A percentile compares a stretch with the other conserved stretches of the same genome.
Conservation (phyloP, 2,329 filamentous ascomycete genomes). For the Neonectria faginata region DNA sequence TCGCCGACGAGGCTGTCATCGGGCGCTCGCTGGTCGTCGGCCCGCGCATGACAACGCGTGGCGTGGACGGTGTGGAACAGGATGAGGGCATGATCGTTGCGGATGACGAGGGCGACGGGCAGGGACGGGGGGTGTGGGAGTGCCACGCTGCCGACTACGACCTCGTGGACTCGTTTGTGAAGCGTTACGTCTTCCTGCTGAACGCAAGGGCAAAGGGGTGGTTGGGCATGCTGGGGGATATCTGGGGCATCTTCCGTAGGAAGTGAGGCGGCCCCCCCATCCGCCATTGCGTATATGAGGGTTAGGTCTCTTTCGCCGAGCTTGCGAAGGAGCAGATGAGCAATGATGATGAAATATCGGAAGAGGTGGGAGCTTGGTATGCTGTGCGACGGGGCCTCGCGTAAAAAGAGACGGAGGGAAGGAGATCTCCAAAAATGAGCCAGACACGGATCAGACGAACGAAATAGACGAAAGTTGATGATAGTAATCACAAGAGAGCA, state of each 20-base stretch:
- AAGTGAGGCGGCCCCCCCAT: slow-evolving; percentile 29
- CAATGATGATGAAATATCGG: background rate
- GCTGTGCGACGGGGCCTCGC: background rate
- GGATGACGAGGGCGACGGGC: slow-evolving; percentile 52
- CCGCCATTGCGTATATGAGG: background rate
- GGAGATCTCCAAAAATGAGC: background rate
- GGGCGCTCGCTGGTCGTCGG: slow-evolving; percentile 70
- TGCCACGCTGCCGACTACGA: slow-evolving; percentile 69
- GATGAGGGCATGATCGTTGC: slow-evolving; percentile 43
- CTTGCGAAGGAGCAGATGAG: background rate
- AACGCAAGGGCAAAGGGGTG: slow-evolving; percentile 67
- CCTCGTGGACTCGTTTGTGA: slow-evolving; percentile 66
- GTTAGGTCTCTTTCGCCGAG: background rate
- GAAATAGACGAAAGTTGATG: background rate
- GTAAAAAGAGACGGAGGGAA: background rate
- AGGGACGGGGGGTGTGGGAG: slow-evolving; percentile 68
- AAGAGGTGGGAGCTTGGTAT: background rate
- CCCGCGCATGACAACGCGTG: slow-evolving; percentile 58
- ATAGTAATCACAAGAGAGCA: background rate
- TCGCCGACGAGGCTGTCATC: slow-evolving; percentile 67
- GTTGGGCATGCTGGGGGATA: slow-evolving; percentile 58
- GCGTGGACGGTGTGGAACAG: slow-evolving; percentile 48
- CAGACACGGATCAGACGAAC: background rate
- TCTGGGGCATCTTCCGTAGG: slow-evolving; percentile 40
- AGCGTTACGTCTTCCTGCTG: slow-evolving; percentile 64